These are phyloP conservation scores for Penicillium sp. DNA, from an alignment of 2,329 filamentous ascomycete genomes.

Conservation along the genomic window DNA sequence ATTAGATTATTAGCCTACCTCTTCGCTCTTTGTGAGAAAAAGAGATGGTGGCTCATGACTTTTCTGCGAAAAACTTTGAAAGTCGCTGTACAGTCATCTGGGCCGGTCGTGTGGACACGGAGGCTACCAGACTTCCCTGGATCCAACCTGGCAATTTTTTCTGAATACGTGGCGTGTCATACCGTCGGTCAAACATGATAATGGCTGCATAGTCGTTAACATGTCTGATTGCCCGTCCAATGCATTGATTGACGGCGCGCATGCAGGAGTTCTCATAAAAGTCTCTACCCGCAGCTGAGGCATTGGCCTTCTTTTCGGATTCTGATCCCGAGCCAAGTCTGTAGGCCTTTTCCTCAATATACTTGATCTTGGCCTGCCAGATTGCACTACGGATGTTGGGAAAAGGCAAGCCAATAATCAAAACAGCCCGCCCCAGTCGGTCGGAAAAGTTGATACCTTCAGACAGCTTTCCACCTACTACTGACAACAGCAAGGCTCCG, in stretches of 20 bases:
- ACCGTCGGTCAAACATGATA: slow-evolving; percentile 78
- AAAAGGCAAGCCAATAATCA: slow-evolving; percentile 91
- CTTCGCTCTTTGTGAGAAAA: no score
- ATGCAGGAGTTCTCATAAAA: slow-evolving; percentile 96
- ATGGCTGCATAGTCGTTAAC: slow-evolving; percentile 87
- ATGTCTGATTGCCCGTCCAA: slow-evolving; percentile 89
- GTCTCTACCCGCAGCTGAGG: slow-evolving; percentile 62
- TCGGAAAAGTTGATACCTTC: slow-evolving; percentile 99
- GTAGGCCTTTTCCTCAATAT: slow-evolving; percentile 67
- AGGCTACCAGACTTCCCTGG: slow-evolving; percentile 59
- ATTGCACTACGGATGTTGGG: slow-evolving; percentile 86
- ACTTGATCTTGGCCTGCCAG: slow-evolving; percentile 89
- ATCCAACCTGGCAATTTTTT: slow-evolving; percentile 90
- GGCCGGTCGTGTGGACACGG: slow-evolving; percentile 23
- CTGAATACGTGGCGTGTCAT: slow-evolving; percentile 70
- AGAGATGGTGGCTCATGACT: neutral
- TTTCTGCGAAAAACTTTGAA: slow-evolving; percentile 34
- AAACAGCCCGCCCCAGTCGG: slow-evolving; percentile 79
- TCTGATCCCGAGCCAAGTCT: slow-evolving; percentile 30
- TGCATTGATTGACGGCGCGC: slow-evolving; percentile 95
- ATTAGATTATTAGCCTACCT: no score
- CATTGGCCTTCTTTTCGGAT: slow-evolving; percentile 32
- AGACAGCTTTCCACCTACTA: slow-evolving; percentile 91
- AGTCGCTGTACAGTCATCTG: slow-evolving; percentile 30
- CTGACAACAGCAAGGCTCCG: slow-evolving; percentile 81